Conservation (phyloP, 2,329 filamentous ascomycete species). For the Dactylellina haptotyla region DNA sequence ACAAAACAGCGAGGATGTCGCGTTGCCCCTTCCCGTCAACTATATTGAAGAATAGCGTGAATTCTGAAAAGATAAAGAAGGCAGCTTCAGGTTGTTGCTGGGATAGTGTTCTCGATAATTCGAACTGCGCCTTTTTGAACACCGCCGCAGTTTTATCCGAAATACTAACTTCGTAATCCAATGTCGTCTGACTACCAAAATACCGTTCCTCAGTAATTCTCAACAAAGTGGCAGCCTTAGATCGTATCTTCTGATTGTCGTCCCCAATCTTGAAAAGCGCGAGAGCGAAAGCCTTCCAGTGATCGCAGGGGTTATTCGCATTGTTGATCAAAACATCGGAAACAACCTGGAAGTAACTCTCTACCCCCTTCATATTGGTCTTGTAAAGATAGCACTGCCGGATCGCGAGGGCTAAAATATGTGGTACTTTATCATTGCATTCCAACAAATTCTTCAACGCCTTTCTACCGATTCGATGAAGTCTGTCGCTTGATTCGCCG, state of each 20-base stretch:
- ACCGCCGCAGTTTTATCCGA: conserved; percentile 98
- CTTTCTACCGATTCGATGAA: conserved; percentile 86
- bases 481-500: conserved; percentile 86
- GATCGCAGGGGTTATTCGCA: conserved; percentile 81
- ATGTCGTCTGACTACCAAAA: conserved; percentile 85
- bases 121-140: conserved; percentile 96
- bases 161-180: conserved; percentile 98
- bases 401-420: conserved; percentile 88
- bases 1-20: conserved; percentile 90
- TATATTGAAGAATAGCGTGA: conserved; percentile 90
- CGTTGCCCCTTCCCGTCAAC: conserved; percentile 83
- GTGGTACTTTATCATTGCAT: conserved; percentile 87
- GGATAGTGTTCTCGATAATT: conserved; percentile 89
- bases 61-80: conserved; percentile 95
- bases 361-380: conserved; percentile 77
- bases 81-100: conserved; percentile 88
- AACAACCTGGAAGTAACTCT: conserved; percentile 95
- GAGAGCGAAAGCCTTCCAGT: conserved; percentile 89
- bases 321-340: conserved; percentile 86
- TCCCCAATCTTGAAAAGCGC: conserved; percentile 93
- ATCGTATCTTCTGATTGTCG: conserved; percentile 85
- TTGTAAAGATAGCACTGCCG: conserved; percentile 80
- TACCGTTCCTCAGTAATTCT: conserved; percentile 84
- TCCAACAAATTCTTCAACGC: conserved; percentile 89
- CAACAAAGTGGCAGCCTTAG: conserved; percentile 84